Percentiles rank a stretch among this genome's conserved stretches.
These are phyloP conservation scores for Aaosphaeria arxii DNA, from an alignment of 2,329 filamentous ascomycete genomes.

Conservation along the genomic window DNA sequence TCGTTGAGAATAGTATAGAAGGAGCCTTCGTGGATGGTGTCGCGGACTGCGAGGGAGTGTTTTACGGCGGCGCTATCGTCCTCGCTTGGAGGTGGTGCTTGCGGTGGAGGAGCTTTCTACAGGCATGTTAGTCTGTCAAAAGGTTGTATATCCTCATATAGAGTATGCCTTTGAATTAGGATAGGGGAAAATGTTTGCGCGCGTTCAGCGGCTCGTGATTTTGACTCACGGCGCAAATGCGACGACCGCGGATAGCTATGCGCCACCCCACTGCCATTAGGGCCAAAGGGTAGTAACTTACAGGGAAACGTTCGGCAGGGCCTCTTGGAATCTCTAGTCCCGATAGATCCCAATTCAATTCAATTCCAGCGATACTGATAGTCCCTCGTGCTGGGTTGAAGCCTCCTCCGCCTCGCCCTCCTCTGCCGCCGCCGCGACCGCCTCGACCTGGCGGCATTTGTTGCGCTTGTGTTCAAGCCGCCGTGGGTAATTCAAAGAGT, in stretches of 20 bases:
- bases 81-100: conserved; percentile 33
- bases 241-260: too few relatives aligned
- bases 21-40: conserved; percentile 57
- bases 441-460: conserved; percentile 15
- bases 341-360: conserved; percentile 40
- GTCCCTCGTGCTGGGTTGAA: conserved; percentile 27
- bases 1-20: conserved; percentile 56
- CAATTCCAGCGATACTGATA: conserved; percentile 42
- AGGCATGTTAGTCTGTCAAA: background rate
- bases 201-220: too few relatives aligned
- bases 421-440: conserved; percentile 28
- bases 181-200: too few relatives aligned
- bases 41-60: conserved; percentile 51
- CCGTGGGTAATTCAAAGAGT: background rate
- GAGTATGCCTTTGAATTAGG: too few relatives aligned
- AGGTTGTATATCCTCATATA: background rate
- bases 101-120: conserved; percentile 19
- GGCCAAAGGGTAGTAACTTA: conserved; percentile 13
- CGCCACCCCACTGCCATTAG: too few relatives aligned
- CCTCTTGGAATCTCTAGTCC: conserved; percentile 39
- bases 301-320: conserved; percentile 42
- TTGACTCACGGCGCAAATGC: too few relatives aligned
- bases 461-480: conserved; percentile 1
- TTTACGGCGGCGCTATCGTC: conserved; percentile 51
- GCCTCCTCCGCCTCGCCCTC: conserved; percentile 26